These are phyloP conservation scores for Jaminaea rosea DNA, from an alignment of 1,284 basidiomycete species.

Conservation along the genomic window DNA sequence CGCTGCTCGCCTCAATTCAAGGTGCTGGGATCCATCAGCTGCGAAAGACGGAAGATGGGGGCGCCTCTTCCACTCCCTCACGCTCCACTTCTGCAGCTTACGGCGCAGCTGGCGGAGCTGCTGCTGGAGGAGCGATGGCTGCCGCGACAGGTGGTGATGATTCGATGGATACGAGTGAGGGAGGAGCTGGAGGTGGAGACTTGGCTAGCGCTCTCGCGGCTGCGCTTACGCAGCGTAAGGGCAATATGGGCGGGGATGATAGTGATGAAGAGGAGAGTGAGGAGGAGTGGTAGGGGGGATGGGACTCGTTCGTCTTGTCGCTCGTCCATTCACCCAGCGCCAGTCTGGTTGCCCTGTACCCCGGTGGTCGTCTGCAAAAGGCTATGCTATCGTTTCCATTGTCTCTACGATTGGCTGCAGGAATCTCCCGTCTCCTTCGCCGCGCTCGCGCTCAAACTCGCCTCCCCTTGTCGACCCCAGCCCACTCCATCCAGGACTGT, in stretches of 20 bases:
- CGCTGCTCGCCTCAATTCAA: conserved; percentile 61
- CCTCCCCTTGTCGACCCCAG: background rate
- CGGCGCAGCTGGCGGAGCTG: conserved; percentile 14
- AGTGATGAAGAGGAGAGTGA: conserved; percentile 68
- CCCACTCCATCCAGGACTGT: background rate
- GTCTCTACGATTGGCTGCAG: no score
- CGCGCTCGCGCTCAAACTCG: background rate
- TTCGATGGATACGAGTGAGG: no score
- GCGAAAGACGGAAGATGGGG: conserved; percentile 55
- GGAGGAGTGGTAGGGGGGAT: conserved; percentile 40
- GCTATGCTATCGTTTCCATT: no score
- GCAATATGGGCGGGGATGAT: conserved; percentile 77
- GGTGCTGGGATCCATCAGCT: conserved; percentile 64
- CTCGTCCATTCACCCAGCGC: no score
- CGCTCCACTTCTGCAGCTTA: conserved; percentile 10
- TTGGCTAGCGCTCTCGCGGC: conserved; percentile 61
- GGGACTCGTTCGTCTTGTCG: no score
- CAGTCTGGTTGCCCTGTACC: no score
- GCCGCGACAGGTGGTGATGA: conserved; percentile 3
- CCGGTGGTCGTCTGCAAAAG: no score
- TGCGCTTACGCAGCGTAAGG: conserved; percentile 68
- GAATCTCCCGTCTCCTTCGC: background rate
- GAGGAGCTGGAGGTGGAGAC: conserved; percentile 51
- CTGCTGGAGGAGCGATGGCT: conserved; percentile 14
- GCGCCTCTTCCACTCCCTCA: no score